Conservation (phyloP, 129 eudicot species). For the Flaveria bidentis region DNA sequence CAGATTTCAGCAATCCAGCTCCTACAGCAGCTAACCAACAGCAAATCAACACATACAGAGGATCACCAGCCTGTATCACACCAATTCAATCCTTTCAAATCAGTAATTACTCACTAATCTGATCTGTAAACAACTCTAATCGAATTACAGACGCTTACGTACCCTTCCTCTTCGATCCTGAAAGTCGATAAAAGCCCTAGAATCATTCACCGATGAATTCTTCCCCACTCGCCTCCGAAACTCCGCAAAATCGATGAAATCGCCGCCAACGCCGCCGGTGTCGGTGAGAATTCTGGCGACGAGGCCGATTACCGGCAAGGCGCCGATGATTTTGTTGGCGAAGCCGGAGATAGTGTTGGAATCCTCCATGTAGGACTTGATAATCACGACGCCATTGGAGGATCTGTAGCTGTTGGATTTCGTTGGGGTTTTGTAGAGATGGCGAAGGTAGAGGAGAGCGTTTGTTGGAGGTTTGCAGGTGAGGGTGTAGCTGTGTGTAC, state of each 20-base stretch:
- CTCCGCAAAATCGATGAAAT: constrained; percentile 85
- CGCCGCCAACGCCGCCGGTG: constrained; percentile 95
- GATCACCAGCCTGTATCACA: constrained; percentile 74
- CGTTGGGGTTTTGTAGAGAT: constrained; percentile 39
- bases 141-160: neutral
- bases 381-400: constrained; percentile 38
- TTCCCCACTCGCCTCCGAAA: constrained; percentile 89
- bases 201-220: constrained; percentile 80
- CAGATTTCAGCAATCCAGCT: constrained; percentile 93
- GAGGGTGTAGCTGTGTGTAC: constrained; percentile 35
- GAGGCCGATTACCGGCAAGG: constrained; percentile 86
- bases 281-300: constrained; percentile 76
- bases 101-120: neutral
- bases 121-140: too few species aligned
- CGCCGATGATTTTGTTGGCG: constrained; percentile 70
- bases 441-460: constrained; percentile 46
- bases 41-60: constrained; percentile 78
- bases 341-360: constrained; percentile 63
- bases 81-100: neutral
- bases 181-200: constrained; percentile 76
- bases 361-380: constrained; percentile 82
- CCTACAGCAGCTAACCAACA: constrained; percentile 99
- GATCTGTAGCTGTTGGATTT: constrained; percentile 34
- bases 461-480: constrained; percentile 45
- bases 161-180: constrained; percentile 89